Evolutionary conservation across 1,284 basidiomycete genomes (phyloP).

Genomic region (Sparassis latifolia): DNA sequence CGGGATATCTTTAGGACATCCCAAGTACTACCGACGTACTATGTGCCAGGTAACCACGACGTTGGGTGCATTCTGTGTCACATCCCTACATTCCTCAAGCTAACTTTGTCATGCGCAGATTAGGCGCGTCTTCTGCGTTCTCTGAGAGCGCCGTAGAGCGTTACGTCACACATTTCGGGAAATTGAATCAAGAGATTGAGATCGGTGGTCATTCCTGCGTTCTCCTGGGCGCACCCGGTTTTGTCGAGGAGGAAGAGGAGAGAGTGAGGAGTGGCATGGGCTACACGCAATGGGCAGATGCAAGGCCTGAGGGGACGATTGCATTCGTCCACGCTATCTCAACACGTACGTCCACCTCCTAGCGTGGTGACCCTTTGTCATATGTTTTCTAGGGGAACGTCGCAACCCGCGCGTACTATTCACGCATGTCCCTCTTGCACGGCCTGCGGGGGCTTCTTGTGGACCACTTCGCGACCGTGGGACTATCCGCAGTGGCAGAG

Average conservation of each 20-base stretch:
- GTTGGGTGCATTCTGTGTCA: constrained; percentile 46
- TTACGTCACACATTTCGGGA: constrained; percentile 64
- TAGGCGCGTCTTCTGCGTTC: constrained; percentile 52
- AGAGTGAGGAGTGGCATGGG: constrained; percentile 40
- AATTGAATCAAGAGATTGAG: constrained; percentile 43
- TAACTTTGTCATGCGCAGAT: constrained; percentile 30
- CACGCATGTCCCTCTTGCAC: constrained; percentile 55
- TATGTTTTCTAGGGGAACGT: background rate
- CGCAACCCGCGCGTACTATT: constrained; percentile 38
- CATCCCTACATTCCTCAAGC: constrained; percentile 4
- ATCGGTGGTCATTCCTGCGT: constrained; percentile 71
- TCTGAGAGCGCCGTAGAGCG: constrained; percentile 55
- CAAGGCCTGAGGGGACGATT: constrained; percentile 48
- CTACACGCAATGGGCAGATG: constrained; percentile 53
- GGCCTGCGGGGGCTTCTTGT: constrained; percentile 44
- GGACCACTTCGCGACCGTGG: constrained; percentile 49
- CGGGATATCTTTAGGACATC: constrained; percentile 54
- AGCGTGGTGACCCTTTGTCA: background rate
- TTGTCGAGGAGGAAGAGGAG: constrained; percentile 77
- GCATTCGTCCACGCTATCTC: constrained; percentile 60
- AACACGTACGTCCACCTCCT: constrained; percentile 31
- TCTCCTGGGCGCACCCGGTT: constrained; percentile 67
- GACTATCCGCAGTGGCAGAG: constrained; percentile 44
- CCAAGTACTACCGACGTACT: constrained; percentile 44
- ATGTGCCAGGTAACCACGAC: constrained; percentile 87